Conservation (phyloP, 345 rosid species). For the Brassica cretica region DNA sequence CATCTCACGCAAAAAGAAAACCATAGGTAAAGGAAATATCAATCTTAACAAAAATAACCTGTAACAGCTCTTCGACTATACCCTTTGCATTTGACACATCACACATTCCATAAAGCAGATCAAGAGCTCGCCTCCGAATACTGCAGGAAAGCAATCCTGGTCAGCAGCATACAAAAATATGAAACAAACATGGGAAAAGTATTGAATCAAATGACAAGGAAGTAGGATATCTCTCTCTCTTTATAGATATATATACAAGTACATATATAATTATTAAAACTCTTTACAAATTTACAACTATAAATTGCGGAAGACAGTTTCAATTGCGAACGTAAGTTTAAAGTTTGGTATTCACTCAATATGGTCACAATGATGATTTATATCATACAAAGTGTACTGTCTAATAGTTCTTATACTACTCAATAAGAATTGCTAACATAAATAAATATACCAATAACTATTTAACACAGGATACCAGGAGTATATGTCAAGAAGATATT, state of each 20-base stretch:
- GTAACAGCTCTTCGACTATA: slow-evolving; percentile 96
- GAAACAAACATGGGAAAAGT: background rate
- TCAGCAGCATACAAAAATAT: slow-evolving; percentile 10
- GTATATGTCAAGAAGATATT: background rate
- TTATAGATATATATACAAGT: no score
- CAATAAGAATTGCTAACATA: slow-evolving; percentile 5
- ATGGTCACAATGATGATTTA: background rate
- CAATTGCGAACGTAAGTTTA: background rate
- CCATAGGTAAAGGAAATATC: background rate
- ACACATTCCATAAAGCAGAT: slow-evolving; percentile 96
- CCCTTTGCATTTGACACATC: slow-evolving; percentile 98
- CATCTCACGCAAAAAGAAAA: background rate
- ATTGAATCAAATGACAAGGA: background rate
- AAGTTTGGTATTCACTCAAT: background rate
- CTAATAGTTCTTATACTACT: background rate
- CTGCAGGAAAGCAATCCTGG: slow-evolving; percentile 46
- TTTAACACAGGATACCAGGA: background rate
- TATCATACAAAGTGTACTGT: background rate
- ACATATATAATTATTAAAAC: background rate
- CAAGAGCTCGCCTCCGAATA: slow-evolving; percentile 99
- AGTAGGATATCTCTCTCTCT: background rate
- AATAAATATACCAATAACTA: background rate
- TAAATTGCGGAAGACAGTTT: slow-evolving; percentile 1
- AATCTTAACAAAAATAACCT: slow-evolving; percentile 52
- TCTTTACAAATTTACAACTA: background rate